Base-by-base conservation (phyloP, 2,329 filamentous ascomycete species). In the Fusarium brevicatenulatum region DNA sequence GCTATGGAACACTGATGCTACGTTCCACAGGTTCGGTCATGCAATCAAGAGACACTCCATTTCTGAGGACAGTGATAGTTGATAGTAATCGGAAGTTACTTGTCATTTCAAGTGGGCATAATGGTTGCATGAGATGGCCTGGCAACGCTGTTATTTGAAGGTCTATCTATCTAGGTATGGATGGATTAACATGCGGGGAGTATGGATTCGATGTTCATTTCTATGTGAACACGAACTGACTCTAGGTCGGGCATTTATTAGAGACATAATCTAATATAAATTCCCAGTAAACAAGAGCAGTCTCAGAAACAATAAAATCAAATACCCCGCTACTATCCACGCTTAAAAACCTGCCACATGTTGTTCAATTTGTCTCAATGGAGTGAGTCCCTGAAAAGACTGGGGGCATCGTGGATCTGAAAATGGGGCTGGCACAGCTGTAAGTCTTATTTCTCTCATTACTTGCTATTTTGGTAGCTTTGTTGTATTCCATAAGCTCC, bases 381-480 rank as follows among this genome's bases (percentile, higher is more conserved):
- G 42, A 23, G n/a, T 43, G 28, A 57, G 47, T 65, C 65, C 64
- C 69, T 65, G 60, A 36, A 72, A 66, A 65, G 53, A 59, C 25
- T 61, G 70, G 70, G 70, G 71, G 69, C 53, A 64, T 59, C 39
- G 55, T 72, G 65, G 65, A 54, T 54, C 54, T 46, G 16, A 42
- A 73, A 55, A 43, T 53, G 39, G 42, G 61, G 44, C 52, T 73
- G 42, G 43, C 36, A 44, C 39, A 16, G 16, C 23, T 44, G 16
- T 16, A 40, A 59, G 54, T 46, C 34, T 18, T 43, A 18, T 63
- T 57, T 36, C 40, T 49, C 30, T 28, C 50, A 54, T 23, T 28
- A 15, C 44, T 54, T 54, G 23, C 4, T 8, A 54, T 28, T n/a
- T 21, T 10, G 16, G 34, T 25, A 34, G n/a, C n/a, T n/a, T 18